Evolutionary conservation across 106 monocot genomes (phyloP).

Genomic region (Platanthera guangdongensis): DNA sequence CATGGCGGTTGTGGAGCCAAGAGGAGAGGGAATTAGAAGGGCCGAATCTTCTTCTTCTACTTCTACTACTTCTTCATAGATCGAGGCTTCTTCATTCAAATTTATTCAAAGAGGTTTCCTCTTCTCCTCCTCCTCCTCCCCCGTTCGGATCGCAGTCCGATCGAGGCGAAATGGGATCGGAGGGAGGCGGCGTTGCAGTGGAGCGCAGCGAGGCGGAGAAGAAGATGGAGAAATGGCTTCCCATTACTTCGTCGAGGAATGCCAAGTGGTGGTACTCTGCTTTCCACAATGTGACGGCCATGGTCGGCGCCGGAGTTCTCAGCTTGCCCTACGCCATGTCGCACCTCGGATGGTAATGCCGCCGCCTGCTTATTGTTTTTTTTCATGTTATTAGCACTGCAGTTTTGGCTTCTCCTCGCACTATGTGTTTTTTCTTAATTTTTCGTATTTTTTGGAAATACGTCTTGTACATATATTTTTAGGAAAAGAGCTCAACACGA

Average conservation of each 20-base stretch:
- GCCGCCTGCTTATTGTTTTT: not conserved
- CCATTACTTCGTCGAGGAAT: constrained; percentile 18
- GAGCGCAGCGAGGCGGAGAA: not conserved
- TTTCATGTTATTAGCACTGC: not conserved
- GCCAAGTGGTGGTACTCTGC: constrained; percentile 31
- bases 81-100: not conserved
- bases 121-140: not conserved
- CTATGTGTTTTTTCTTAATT: not conserved
- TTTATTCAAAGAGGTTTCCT: not conserved
- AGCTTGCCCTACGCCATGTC: constrained; percentile 22
- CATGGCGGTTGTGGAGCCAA: not conserved
- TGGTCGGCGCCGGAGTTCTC: constrained; percentile 25
- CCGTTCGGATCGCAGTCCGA: not conserved
- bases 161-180: not conserved
- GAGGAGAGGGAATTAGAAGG: not conserved
- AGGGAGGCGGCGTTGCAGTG: not conserved
- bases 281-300: constrained; percentile 29
- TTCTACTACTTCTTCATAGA: not conserved
- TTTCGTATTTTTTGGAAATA: not conserved
- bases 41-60: not conserved
- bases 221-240: constrained; percentile 14
- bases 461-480: too few species aligned
- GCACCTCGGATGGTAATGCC: constrained; percentile 16
- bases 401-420: not conserved
- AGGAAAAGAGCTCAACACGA: too few species aligned